These are phyloP conservation scores for Asterionellopsis glacialis DNA, from an alignment of 108 stramenopile genomes.

Conservation along the genomic window DNA sequence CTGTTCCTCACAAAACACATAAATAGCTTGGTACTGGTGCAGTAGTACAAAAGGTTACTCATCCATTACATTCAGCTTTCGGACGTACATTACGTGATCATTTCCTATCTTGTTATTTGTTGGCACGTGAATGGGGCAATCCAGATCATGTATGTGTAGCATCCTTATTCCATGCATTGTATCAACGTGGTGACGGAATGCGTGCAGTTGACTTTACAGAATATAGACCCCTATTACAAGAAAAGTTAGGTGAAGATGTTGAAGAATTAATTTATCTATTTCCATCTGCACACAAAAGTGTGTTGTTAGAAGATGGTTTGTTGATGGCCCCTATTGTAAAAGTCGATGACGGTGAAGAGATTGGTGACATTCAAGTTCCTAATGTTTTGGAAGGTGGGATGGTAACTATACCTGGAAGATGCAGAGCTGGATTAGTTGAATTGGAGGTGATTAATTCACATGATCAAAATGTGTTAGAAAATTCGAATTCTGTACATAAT, in stretches of 20 bases:
- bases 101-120: constrained; percentile 16
- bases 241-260: constrained; percentile 13
- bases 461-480: no score
- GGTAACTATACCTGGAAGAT: no score
- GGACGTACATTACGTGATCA: constrained; percentile 20
- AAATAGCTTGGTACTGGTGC: no score
- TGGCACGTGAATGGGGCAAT: constrained; percentile 18
- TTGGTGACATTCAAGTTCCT: no score
- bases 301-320: neutral
- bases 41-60: constrained; percentile 15
- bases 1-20: no score
- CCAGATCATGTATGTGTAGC: constrained; percentile 2
- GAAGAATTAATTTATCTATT: constrained; percentile 18
- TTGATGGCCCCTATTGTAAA: constrained; percentile 18
- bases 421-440: no score
- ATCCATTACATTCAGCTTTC: constrained; percentile 15
- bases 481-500: no score
- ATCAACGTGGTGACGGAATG: constrained; percentile 21
- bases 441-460: no score
- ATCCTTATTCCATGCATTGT: constrained; percentile 15
- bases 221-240: constrained; percentile 14
- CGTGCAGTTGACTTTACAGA: constrained; percentile 19
- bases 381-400: no score
- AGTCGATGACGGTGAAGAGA: no score
- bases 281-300: constrained; percentile 15